Percentiles rank a stretch among this genome's conserved stretches.
These are phyloP conservation scores for Lepidium didymum DNA, from an alignment of 345 rosid species.

Conservation along the genomic window DNA sequence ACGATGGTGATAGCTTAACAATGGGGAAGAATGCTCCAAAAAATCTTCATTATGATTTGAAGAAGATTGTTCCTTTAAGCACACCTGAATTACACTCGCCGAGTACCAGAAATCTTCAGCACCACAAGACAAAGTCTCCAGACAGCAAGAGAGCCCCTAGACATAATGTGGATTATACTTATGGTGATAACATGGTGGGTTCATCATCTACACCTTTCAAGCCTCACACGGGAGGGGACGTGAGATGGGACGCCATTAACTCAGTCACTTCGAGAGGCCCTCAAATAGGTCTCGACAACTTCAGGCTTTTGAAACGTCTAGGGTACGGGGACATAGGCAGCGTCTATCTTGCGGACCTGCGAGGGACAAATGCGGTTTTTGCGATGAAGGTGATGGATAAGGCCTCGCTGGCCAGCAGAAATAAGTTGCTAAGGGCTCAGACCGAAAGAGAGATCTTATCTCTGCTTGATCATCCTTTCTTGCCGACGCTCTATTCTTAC, in stretches of 20 bases:
- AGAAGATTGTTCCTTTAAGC: slow-evolving; percentile 28
- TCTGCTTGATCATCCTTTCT: slow-evolving; percentile 64
- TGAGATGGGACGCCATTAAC: slow-evolving; percentile 80
- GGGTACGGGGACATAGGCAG: slow-evolving; percentile 93
- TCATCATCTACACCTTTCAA: slow-evolving; percentile 36
- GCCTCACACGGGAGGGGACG: slow-evolving; percentile 92
- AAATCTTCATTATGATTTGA: slow-evolving; percentile 20
- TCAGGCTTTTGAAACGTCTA: slow-evolving; percentile 74
- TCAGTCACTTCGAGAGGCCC: slow-evolving; percentile 35
- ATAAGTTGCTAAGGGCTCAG: slow-evolving; percentile 71
- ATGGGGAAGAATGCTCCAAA: slow-evolving; percentile 10
- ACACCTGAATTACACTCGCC: slow-evolving; percentile 15
- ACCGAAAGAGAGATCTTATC: slow-evolving; percentile 63
- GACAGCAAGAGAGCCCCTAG: slow-evolving; percentile 25
- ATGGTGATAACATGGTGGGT: slow-evolving; percentile 51
- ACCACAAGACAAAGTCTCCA: slow-evolving; percentile 2
- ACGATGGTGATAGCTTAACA: slow-evolving; percentile 15
- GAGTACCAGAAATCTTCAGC: slow-evolving; percentile 6
- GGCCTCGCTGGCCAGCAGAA: slow-evolving; percentile 79
- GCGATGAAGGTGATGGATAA: slow-evolving; percentile 86
- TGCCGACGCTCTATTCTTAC: slow-evolving; percentile 64
- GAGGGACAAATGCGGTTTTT: slow-evolving; percentile 64
- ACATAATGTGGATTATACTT: slow-evolving; percentile 18
- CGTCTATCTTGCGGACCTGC: slow-evolving; percentile 63
- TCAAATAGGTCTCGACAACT: slow-evolving; percentile 57